Percentiles rank a stretch among this genome's conserved stretches.
phyloP scores from a whole-genome alignment of 495 filamentous ascomycete species.

The Penicillium antarcticum region DNA sequence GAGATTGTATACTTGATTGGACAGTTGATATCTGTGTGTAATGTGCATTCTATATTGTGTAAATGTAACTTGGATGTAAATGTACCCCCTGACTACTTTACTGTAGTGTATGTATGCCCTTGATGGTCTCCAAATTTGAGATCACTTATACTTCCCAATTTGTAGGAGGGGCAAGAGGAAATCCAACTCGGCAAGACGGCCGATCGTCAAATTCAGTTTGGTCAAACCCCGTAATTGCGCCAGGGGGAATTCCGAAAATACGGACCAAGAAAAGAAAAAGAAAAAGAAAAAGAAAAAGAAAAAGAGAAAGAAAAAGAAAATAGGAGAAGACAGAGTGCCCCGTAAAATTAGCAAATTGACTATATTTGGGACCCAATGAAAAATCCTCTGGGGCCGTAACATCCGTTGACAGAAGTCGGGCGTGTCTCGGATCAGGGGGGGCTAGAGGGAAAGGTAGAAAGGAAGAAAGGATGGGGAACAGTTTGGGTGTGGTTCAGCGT shows the following conservation, averaged over 20 bases:
- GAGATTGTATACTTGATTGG: no score
- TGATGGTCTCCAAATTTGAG: neutral
- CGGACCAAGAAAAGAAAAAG: no score
- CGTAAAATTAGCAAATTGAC: no score
- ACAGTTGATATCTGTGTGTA: neutral
- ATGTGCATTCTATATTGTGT: neutral
- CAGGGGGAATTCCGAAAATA: neutral
- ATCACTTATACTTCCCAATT: neutral
- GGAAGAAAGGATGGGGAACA: no score
- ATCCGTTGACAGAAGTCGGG: neutral
- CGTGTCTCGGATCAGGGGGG: neutral
- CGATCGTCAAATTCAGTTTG: neutral
- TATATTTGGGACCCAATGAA: no score
- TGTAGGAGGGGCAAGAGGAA: neutral
- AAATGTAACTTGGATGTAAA: neutral
- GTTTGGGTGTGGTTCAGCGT: slow-evolving; percentile 10
- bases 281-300: no score
- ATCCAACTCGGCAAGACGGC: slow-evolving; percentile 1
- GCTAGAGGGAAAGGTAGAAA: neutral
- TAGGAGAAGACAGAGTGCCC: no score
- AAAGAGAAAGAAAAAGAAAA: no score
- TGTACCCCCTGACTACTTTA: neutral
- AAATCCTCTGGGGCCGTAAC: no score
- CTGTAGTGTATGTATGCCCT: neutral
- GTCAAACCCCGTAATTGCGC: slow-evolving; percentile 1